These are phyloP conservation scores for Parmales sp. DNA, from an alignment of 108 stramenopile genomes.

Conservation along the genomic window DNA sequence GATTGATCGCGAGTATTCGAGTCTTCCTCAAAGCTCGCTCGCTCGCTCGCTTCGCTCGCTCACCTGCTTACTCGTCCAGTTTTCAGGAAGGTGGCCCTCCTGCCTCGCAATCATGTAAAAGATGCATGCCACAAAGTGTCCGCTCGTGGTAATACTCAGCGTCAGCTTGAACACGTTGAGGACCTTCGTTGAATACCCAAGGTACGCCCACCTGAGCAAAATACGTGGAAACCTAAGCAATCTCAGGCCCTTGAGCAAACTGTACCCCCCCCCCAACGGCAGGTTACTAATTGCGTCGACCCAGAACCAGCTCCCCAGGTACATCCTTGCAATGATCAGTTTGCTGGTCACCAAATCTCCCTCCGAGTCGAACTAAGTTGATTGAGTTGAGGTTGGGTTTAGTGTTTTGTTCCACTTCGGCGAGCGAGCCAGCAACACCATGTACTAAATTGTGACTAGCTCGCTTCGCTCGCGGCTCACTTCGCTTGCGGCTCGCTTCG, in stretches of 20 bases:
- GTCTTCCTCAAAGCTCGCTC: too few relatives aligned
- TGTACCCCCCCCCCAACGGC: background rate
- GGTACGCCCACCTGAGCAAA: background rate
- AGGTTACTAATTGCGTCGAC: constrained; percentile 1
- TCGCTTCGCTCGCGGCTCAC: too few relatives aligned
- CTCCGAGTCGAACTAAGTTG: background rate
- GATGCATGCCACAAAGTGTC: background rate
- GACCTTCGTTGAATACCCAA: background rate
- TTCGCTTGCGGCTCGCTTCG: too few relatives aligned
- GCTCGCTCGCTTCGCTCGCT: too few relatives aligned
- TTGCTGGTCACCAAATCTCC: background rate
- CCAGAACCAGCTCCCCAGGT: background rate
- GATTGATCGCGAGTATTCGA: too few relatives aligned
- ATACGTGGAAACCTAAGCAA: background rate
- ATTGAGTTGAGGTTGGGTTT: too few relatives aligned
- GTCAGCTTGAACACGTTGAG: background rate
- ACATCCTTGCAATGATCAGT: background rate
- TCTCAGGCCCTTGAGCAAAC: background rate
- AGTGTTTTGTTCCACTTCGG: too few relatives aligned
- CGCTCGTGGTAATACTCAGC: background rate
- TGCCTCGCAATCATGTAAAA: background rate
- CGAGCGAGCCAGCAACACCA: too few relatives aligned
- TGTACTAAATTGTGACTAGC: too few relatives aligned
- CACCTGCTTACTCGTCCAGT: constrained; percentile 9
- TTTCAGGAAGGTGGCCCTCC: background rate